These are phyloP conservation scores for Mitragyna speciosa DNA, from an alignment of 257 asterid species.

Conservation along the genomic window DNA sequence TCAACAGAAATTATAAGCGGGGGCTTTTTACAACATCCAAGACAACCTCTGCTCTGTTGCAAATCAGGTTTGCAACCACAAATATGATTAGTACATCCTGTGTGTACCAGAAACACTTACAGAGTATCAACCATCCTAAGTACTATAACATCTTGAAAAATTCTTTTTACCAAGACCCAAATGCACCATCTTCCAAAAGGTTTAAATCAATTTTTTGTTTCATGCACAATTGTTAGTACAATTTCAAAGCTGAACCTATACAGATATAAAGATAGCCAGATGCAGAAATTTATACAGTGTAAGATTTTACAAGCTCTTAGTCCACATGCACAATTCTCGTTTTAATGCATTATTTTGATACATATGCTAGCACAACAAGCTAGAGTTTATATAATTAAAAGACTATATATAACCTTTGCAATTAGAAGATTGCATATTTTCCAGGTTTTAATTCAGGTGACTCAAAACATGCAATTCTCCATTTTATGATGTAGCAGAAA, in stretches of 20 bases:
- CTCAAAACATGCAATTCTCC: background rate
- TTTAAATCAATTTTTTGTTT: background rate
- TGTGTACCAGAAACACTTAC: background rate
- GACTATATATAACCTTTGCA: background rate
- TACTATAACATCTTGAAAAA: background rate
- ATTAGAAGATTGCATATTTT: background rate
- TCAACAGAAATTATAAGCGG: slow-evolving; percentile 66
- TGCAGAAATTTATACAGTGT: background rate
- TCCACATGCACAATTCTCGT: background rate
- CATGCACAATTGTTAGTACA: background rate
- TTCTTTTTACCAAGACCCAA: background rate
- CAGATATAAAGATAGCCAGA: background rate
- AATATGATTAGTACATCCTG: slow-evolving; percentile 47
- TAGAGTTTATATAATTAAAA: background rate
- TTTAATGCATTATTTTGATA: background rate
- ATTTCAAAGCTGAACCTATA: background rate
- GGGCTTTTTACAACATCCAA: slow-evolving; percentile 84
- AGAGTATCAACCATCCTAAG: background rate
- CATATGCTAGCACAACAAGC: background rate
- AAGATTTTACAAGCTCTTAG: background rate
- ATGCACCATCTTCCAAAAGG: background rate
- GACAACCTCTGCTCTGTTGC: slow-evolving; percentile 99
- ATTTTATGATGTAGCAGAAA: background rate
- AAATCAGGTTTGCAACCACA: slow-evolving; percentile 69
- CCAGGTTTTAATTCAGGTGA: background rate